These are phyloP conservation scores for Phytophthora sansomeana DNA, from an alignment of 352 stramenopile genomes.

Conservation along the genomic window DNA sequence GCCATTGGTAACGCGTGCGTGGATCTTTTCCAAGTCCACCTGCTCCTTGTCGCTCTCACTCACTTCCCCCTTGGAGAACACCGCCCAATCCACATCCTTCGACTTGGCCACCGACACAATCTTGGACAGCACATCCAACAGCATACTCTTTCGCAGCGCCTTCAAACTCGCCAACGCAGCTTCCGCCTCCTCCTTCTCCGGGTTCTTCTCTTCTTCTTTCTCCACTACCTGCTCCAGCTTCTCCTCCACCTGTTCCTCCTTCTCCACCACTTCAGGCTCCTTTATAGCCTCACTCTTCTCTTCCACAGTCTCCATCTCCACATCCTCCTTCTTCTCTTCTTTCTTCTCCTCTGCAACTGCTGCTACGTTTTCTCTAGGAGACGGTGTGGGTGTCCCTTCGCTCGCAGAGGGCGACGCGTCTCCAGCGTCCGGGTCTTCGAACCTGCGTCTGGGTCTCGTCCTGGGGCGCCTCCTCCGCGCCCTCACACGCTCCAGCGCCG, in stretches of 20 bases:
- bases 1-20: conserved; percentile 43
- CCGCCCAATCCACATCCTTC: conserved; percentile 68
- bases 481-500: conserved; percentile 33
- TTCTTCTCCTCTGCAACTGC: not conserved
- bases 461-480: conserved; percentile 23
- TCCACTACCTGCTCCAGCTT: conserved; percentile 1
- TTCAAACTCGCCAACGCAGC: conserved; percentile 57
- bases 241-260: conserved; percentile 13
- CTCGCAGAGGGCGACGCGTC: conserved; percentile 33
- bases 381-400: conserved; percentile 34
- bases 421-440: conserved; percentile 41
- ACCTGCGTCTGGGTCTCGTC: conserved; percentile 41
- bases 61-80: conserved; percentile 44
- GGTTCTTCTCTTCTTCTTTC: conserved; percentile 21
- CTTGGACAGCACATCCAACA: conserved; percentile 85
- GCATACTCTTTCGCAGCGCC: conserved; percentile 66
- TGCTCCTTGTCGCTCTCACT: conserved; percentile 16
- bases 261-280: conserved; percentile 9
- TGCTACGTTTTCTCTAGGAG: conserved; percentile 21
- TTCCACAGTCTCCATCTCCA: conserved; percentile 6
- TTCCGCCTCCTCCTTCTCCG: conserved; percentile 42
- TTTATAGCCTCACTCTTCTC: conserved; percentile 11
- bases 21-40: conserved; percentile 66
- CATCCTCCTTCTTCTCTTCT: not conserved
- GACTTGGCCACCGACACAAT: conserved; percentile 81